Evolutionary conservation across 352 stramenopile species (phyloP).

Genomic region (Phytophthora brassicae): DNA sequence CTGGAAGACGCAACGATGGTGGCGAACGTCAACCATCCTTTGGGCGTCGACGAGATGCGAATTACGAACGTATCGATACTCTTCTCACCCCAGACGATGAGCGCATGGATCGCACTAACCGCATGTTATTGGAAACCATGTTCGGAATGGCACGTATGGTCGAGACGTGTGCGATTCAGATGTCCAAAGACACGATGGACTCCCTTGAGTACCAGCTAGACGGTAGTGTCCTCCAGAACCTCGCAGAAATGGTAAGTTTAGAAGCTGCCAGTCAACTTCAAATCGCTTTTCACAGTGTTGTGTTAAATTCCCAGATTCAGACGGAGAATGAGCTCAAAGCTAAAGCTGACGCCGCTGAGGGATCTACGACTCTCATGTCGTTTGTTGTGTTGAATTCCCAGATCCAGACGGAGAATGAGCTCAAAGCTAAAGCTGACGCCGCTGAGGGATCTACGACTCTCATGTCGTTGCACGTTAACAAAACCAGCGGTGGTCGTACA

Average conservation of each 20-base stretch:
- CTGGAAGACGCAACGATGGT: background rate
- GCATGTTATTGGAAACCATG: slow-evolving; percentile 80
- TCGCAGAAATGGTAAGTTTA: slow-evolving; percentile 55
- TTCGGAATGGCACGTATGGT: slow-evolving; percentile 87
- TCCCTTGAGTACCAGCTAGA: slow-evolving; percentile 79
- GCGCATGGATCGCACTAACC: slow-evolving; percentile 65
- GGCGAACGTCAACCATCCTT: background rate
- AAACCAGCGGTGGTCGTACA: slow-evolving; percentile 19
- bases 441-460: slow-evolving; percentile 11
- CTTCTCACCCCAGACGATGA: slow-evolving; percentile 53
- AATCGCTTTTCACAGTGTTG: background rate
- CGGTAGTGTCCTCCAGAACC: slow-evolving; percentile 55
- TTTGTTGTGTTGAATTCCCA: too few species aligned
- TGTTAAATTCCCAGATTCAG: too few species aligned
- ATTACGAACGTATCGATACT: slow-evolving; percentile 63
- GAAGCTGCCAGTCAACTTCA: background rate
- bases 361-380: slow-evolving; percentile 6
- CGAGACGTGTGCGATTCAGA: slow-evolving; percentile 81
- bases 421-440: slow-evolving; percentile 47
- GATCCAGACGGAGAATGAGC: slow-evolving; percentile 65
- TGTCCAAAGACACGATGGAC: slow-evolving; percentile 82
- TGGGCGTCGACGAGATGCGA: slow-evolving; percentile 28
- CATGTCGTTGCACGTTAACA: slow-evolving; percentile 17
- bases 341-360: slow-evolving; percentile 35
- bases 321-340: slow-evolving; percentile 62